A percentile compares a stretch with the other conserved stretches of the same genome.
Evolutionary conservation across 257 asterid genomes (phyloP).

Genomic region (Ophiorrhiza pumila): DNA sequence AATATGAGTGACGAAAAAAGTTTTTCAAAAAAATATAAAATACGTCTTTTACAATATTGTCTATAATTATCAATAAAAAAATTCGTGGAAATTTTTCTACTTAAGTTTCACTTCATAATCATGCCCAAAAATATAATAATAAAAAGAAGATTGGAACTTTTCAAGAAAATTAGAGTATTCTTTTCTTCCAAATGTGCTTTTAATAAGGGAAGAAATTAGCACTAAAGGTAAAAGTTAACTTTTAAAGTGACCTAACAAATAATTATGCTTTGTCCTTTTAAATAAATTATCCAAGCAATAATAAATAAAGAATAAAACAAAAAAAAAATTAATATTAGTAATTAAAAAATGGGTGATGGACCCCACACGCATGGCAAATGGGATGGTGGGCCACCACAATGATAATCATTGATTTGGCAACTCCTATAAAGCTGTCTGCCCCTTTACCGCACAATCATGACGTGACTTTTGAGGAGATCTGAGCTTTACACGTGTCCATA

Average conservation of each 20-base stretch:
- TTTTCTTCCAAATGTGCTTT: not conserved
- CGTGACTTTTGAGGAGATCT: constrained; percentile 16
- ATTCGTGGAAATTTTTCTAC: not conserved
- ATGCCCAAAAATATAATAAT: too few species aligned
- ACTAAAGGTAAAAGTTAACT: not conserved
- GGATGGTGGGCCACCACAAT: constrained; percentile 9
- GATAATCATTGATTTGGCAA: constrained; percentile 10
- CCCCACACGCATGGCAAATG: not conserved
- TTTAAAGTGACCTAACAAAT: not conserved
- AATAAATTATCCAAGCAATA: not conserved
- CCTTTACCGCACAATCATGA: constrained; percentile 20
- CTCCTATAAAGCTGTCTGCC: constrained; percentile 5
- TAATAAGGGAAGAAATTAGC: not conserved
- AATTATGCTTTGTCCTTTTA: not conserved
- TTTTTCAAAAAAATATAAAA: too few species aligned
- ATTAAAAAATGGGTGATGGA: not conserved
- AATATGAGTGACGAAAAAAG: too few species aligned
- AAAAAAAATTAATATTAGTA: not conserved
- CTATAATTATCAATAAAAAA: too few species aligned
- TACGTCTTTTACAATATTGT: too few species aligned
- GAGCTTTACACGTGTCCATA: constrained; percentile 3
- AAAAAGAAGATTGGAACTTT: not conserved
- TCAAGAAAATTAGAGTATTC: not conserved
- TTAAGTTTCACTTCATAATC: too few species aligned
- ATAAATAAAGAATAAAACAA: not conserved